Percentiles rank a stretch among this genome's conserved stretches.
Evolutionary conservation across 2,329 filamentous ascomycete species (phyloP).

Genomic region (Xylaria sp.): DNA sequence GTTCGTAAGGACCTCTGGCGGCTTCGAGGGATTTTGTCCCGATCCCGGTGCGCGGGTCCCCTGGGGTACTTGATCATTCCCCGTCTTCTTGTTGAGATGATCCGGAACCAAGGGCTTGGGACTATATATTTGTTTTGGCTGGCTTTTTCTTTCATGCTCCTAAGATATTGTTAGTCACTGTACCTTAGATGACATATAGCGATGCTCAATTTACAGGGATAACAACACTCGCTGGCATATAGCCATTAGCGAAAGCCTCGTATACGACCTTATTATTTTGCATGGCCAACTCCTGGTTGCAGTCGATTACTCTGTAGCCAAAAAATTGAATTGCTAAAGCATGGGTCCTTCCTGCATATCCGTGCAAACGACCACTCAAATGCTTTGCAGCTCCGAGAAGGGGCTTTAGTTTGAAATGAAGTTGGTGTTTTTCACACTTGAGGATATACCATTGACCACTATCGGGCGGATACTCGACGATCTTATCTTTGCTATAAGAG

Average conservation of each 20-base stretch:
- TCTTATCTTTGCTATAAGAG: constrained; percentile 34
- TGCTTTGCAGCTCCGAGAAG: constrained; percentile 49
- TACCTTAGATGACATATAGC: neutral
- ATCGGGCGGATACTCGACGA: constrained; percentile 35
- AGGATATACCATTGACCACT: constrained; percentile 48
- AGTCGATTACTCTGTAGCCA: constrained; percentile 45
- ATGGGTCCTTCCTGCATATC: constrained; percentile 39
- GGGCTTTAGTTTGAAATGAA: constrained; percentile 44
- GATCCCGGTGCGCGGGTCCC: neutral
- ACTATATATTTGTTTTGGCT: too few relatives aligned
- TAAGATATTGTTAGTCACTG: neutral
- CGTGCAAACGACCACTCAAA: constrained; percentile 42
- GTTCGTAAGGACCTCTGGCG: constrained; percentile 11
- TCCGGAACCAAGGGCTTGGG: too few relatives aligned
- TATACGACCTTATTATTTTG: constrained; percentile 44
- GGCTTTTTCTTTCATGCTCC: neutral
- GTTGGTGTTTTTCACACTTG: constrained; percentile 46
- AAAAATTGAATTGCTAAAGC: constrained; percentile 41
- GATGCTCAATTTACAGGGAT: constrained; percentile 19
- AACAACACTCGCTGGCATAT: constrained; percentile 35
- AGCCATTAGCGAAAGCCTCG: constrained; percentile 40
- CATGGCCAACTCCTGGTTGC: constrained; percentile 37
- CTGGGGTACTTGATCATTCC: neutral
- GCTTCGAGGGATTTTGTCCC: neutral
- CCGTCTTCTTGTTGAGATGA: neutral